phyloP scores from a whole-genome alignment of 768 basidiomycete species.

The Rhizopogon vulgaris region DNA sequence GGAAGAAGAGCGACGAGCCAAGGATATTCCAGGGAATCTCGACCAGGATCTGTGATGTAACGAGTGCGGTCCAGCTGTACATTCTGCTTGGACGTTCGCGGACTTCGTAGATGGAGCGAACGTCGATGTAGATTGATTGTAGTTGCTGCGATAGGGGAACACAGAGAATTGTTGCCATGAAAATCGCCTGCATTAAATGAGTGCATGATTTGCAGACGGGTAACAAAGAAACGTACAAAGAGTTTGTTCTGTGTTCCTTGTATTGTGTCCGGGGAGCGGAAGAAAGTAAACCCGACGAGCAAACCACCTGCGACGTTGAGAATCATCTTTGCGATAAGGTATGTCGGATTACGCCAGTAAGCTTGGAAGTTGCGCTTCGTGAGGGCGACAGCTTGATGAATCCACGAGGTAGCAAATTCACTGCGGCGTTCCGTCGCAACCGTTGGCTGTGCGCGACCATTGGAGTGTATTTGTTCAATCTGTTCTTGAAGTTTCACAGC shows the following conservation, averaged over 20 bases:
- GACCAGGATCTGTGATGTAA: constrained; percentile 45
- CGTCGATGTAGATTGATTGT: constrained; percentile 50
- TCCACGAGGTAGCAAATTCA: constrained; percentile 35
- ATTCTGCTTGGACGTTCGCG: constrained; percentile 59
- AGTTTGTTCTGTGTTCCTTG: constrained; percentile 39
- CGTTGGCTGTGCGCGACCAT: constrained; percentile 24
- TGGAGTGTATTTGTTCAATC: constrained; percentile 36
- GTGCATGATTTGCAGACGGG: background rate
- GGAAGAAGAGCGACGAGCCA: constrained; percentile 34
- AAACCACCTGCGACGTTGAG: constrained; percentile 28
- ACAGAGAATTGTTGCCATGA: constrained; percentile 38
- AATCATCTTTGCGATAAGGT: constrained; percentile 33
- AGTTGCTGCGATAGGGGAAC: constrained; percentile 53
- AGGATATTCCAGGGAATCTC: constrained; percentile 41
- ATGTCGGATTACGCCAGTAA: constrained; percentile 37
- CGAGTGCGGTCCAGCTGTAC: constrained; percentile 56
- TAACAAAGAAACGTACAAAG: constrained; percentile 25
- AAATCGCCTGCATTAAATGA: constrained; percentile 34
- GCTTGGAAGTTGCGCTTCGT: constrained; percentile 24
- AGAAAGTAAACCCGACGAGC: constrained; percentile 40
- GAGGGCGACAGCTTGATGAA: constrained; percentile 28
- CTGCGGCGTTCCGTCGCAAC: constrained; percentile 16
- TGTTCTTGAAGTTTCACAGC: constrained; percentile 30
- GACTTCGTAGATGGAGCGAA: constrained; percentile 53
- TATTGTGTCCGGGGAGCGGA: constrained; percentile 25